Evolutionary conservation across 495 filamentous ascomycete species (phyloP).

Genomic region (Xylaria cubensis): DNA sequence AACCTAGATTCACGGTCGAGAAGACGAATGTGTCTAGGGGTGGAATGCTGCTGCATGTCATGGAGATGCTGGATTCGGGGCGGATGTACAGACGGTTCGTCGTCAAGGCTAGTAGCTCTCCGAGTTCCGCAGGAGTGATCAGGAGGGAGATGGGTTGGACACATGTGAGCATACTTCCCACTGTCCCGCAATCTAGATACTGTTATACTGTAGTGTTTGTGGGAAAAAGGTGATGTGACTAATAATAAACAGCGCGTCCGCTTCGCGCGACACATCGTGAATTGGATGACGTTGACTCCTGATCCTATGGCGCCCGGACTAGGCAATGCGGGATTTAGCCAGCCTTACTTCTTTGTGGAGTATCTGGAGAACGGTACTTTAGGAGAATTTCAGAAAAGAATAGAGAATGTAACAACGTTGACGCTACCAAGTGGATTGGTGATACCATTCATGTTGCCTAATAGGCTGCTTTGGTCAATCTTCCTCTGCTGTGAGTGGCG

Average conservation of each 20-base stretch:
- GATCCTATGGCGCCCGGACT: slow-evolving; percentile 1
- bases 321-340: background rate
- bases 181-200: background rate
- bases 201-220: background rate
- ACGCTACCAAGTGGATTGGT: background rate
- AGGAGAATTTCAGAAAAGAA: background rate
- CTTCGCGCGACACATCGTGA: background rate
- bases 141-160: background rate
- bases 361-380: slow-evolving; percentile 5
- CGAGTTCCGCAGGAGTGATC: background rate
- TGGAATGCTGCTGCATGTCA: background rate
- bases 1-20: background rate
- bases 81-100: background rate
- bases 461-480: slow-evolving; percentile 6
- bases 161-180: background rate
- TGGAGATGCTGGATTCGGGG: background rate
- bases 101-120: slow-evolving; percentile 2
- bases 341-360: slow-evolving; percentile 6
- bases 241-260: slow-evolving; percentile 1
- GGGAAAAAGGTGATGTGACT: background rate
- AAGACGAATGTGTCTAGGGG: background rate
- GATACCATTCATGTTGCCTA: slow-evolving; percentile 9
- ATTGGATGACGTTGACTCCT: slow-evolving; percentile 3
- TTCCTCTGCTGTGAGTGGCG: background rate
- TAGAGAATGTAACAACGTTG: slow-evolving; percentile 4